Evolutionary conservation across 2,329 filamentous ascomycete species (phyloP).

Genomic region (Fusarium haematococcum): DNA sequence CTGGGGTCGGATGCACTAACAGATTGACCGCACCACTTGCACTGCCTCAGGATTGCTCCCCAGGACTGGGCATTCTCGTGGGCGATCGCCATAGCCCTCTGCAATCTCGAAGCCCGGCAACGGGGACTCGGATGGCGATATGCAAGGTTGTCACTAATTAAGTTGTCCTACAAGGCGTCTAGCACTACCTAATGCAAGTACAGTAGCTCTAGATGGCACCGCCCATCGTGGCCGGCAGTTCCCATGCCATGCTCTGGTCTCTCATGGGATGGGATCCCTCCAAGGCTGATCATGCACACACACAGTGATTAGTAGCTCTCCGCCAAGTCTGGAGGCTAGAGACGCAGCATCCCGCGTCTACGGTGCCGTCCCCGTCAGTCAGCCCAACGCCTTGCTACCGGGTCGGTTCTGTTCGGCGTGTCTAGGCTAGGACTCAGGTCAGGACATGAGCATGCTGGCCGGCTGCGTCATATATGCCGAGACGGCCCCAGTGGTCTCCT

Average conservation of each 20-base stretch:
- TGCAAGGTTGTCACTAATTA: background rate
- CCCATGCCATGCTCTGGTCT: slow-evolving; percentile 1
- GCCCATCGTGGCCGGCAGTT: slow-evolving; percentile 25
- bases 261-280: slow-evolving; percentile 23
- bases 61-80: background rate
- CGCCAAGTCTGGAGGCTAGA: slow-evolving; percentile 5
- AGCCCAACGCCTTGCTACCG: slow-evolving; percentile 9
- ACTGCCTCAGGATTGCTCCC: background rate
- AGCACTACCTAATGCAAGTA: background rate
- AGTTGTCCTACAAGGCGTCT: slow-evolving; percentile 4
- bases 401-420: background rate
- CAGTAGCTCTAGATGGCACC: slow-evolving; percentile 1
- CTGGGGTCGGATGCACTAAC: background rate
- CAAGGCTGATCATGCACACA: slow-evolving; percentile 36
- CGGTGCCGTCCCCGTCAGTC: slow-evolving; percentile 17
- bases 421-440: background rate
- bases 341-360: slow-evolving; percentile 30
- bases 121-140: slow-evolving; percentile 3
- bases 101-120: background rate
- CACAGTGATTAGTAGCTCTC: slow-evolving; percentile 13
- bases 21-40: background rate
- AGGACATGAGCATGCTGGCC: slow-evolving; percentile 1
- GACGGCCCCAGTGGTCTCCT: background rate
- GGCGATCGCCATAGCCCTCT: slow-evolving; percentile 2
- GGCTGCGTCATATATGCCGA: slow-evolving; percentile 3